Evolutionary conservation across 2,329 filamentous ascomycete genomes (phyloP).

Genomic region (Fusarium sp.): DNA sequence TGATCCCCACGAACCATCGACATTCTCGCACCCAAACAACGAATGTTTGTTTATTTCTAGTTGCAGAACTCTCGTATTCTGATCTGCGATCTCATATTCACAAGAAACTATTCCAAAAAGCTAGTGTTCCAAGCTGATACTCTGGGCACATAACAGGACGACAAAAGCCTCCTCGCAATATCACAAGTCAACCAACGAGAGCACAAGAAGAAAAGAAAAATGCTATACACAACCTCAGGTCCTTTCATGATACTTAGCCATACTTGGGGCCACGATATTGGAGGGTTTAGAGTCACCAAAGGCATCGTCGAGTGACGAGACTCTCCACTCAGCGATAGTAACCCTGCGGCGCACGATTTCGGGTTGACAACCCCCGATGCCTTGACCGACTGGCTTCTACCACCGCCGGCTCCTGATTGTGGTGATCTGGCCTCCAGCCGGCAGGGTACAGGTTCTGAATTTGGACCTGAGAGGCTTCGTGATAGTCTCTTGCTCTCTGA

Average conservation of each 20-base stretch:
- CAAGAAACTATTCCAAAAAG: neutral
- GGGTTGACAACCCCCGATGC: neutral
- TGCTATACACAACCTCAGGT: too few relatives aligned
- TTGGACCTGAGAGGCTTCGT: slow-evolving; percentile 38
- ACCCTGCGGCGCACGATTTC: neutral
- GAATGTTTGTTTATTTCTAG: neutral
- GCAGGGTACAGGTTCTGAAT: slow-evolving; percentile 20
- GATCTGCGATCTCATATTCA: neutral
- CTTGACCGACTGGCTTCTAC: slow-evolving; percentile 17
- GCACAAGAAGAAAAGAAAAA: neutral
- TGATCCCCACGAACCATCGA: neutral
- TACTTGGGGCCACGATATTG: neutral
- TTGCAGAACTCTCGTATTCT: neutral
- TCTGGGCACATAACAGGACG: neutral
- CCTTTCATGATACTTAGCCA: neutral
- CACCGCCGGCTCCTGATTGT: neutral
- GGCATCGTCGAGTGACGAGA: neutral
- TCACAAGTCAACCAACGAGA: neutral
- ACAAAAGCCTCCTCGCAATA: neutral
- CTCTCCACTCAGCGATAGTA: slow-evolving; percentile 1
- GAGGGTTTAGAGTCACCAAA: neutral
- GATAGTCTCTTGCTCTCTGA: slow-evolving; percentile 22
- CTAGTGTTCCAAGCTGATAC: neutral
- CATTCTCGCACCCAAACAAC: neutral
- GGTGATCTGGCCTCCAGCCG: slow-evolving; percentile 19